phyloP scores from a whole-genome alignment of 768 basidiomycete genomes.

The Kwoniella pini region DNA sequence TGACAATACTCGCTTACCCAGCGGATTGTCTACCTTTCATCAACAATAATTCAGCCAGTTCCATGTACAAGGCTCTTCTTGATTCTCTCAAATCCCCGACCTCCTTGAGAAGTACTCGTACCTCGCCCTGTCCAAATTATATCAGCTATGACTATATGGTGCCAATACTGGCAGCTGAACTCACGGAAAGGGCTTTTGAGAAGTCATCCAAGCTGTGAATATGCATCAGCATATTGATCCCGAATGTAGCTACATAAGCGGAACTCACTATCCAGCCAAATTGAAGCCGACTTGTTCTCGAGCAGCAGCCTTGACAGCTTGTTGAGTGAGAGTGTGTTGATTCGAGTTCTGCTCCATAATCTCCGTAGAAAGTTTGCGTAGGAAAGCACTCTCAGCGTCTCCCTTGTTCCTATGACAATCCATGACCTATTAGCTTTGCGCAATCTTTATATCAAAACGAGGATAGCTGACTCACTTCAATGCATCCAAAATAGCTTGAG shows the following conservation, averaged over 20 bases:
- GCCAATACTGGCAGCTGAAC: slow-evolving; percentile 9
- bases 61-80: slow-evolving; percentile 52
- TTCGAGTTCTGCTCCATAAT: slow-evolving; percentile 54
- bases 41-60: slow-evolving; percentile 51
- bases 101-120: slow-evolving; percentile 50
- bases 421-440: neutral
- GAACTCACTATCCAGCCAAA: slow-evolving; percentile 50
- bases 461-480: slow-evolving; percentile 42
- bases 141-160: neutral
- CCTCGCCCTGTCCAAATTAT: slow-evolving; percentile 42
- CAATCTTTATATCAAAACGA: neutral
- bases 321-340: slow-evolving; percentile 50
- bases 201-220: slow-evolving; percentile 49
- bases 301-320: slow-evolving; percentile 43
- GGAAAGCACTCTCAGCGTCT: slow-evolving; percentile 49
- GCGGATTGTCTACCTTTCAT: slow-evolving; percentile 53
- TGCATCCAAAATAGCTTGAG: slow-evolving; percentile 52
- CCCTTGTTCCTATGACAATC: slow-evolving; percentile 32
- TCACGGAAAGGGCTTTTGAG: slow-evolving; percentile 52
- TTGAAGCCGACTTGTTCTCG: slow-evolving; percentile 55
- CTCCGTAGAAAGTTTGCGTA: slow-evolving; percentile 48
- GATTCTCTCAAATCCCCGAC: slow-evolving; percentile 52
- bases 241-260: neutral
- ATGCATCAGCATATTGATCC: neutral
- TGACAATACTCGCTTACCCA: slow-evolving; percentile 43